phyloP scores from a whole-genome alignment of 2,329 filamentous ascomycete species.

The Ophiostoma perfectum region DNA sequence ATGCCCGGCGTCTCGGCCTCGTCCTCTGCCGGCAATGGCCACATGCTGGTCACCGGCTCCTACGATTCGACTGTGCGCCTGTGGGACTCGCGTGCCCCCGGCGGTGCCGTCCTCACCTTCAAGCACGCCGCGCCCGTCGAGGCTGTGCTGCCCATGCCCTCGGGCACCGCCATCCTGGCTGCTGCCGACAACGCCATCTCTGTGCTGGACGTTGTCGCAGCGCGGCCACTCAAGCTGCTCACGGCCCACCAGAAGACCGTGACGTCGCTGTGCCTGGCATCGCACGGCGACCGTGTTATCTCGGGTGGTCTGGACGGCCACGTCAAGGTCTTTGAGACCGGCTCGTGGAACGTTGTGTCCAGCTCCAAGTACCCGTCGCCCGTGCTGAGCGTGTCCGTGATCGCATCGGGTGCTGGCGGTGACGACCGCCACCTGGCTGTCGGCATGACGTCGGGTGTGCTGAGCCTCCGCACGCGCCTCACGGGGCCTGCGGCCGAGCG shows the following conservation, averaged over 20 bases:
- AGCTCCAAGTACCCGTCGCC: conserved; percentile 90
- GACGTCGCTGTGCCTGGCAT: conserved; percentile 76
- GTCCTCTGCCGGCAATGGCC: conserved; percentile 39
- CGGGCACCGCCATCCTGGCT: conserved; percentile 79
- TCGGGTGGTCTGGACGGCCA: conserved; percentile 90
- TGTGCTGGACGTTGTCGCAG: conserved; percentile 87
- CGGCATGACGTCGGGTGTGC: conserved; percentile 88
- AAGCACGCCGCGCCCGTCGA: conserved; percentile 90
- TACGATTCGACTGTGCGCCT: conserved; percentile 91
- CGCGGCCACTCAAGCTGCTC: conserved; percentile 78
- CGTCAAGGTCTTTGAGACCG: conserved; percentile 94
- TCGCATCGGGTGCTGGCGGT: conserved; percentile 59
- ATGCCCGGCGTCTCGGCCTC: conserved; percentile 55
- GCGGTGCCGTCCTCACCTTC: conserved; percentile 75
- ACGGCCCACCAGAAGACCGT: conserved; percentile 98
- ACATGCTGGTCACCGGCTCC: conserved; percentile 79
- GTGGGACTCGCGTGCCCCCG: conserved; percentile 80
- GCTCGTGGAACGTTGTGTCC: conserved; percentile 91
- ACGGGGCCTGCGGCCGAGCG: conserved; percentile 25
- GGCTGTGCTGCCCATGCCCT: conserved; percentile 77
- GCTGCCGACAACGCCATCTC: conserved; percentile 81
- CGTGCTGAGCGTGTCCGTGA: conserved; percentile 75
- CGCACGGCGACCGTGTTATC: conserved; percentile 72
- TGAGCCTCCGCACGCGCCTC: conserved; percentile 38
- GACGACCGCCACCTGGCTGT: conserved; percentile 92